Percentiles rank a stretch among this genome's conserved stretches.
phyloP scores from a whole-genome alignment of 1,284 basidiomycete genomes.

The Fomitiporia mediterranea region DNA sequence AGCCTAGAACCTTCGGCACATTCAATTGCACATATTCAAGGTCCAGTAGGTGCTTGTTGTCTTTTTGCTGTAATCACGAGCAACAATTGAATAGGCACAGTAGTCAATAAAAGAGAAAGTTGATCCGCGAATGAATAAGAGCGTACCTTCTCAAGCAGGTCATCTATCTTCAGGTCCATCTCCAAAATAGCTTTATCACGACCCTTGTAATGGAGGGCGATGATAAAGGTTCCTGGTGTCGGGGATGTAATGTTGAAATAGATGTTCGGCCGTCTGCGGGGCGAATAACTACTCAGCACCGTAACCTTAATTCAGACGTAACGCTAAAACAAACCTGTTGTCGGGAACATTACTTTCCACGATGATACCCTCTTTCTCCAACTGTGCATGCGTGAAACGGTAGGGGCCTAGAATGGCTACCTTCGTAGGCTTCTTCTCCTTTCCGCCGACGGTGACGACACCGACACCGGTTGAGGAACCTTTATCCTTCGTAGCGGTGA shows the following conservation, averaged over 20 bases:
- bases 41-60: constrained; percentile 93
- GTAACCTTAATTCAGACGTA: not conserved
- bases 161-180: constrained; percentile 99
- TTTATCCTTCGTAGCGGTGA: constrained; percentile 85
- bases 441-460: constrained; percentile 93
- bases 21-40: constrained; percentile 97
- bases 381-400: constrained; percentile 93
- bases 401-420: constrained; percentile 91
- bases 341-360: constrained; percentile 98
- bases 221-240: constrained; percentile 97
- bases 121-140: not conserved
- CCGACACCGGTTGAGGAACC: constrained; percentile 84
- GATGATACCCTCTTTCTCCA: constrained; percentile 99
- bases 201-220: constrained; percentile 97
- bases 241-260: constrained; percentile 99
- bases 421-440: constrained; percentile 91
- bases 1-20: constrained; percentile 88
- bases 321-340: constrained; percentile 64
- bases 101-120: constrained; percentile 4
- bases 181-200: constrained; percentile 99
- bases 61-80: constrained; percentile 76
- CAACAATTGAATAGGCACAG: constrained; percentile 20
- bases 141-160: constrained; percentile 89
- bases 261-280: constrained; percentile 84
- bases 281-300: constrained; percentile 6